Conservation (phyloP, 805 yeast species). For the Priceomyces medius region DNA sequence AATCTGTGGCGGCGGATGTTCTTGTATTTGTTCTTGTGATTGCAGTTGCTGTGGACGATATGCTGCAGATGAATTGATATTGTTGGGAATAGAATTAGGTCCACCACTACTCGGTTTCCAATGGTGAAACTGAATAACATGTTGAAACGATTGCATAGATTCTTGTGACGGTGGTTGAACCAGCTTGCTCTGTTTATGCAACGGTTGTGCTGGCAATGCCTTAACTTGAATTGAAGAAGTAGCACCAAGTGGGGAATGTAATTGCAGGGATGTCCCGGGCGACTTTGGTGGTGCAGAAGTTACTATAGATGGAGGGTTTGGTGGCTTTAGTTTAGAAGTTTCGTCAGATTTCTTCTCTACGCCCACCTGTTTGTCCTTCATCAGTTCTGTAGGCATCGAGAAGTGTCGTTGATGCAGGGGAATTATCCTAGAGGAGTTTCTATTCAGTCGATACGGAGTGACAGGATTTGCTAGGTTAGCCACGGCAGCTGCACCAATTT, state of each 20-base stretch:
- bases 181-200: slow-evolving; percentile 30
- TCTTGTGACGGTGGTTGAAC: slow-evolving; percentile 39
- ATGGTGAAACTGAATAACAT: slow-evolving; percentile 55
- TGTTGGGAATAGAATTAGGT: slow-evolving; percentile 14
- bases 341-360: slow-evolving; percentile 8
- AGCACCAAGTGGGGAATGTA: slow-evolving; percentile 24
- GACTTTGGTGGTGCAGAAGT: slow-evolving; percentile 1
- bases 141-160: slow-evolving; percentile 48
- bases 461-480: slow-evolving; percentile 45
- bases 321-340: slow-evolving; percentile 5
- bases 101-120: slow-evolving; percentile 46
- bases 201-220: slow-evolving; percentile 42
- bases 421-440: slow-evolving; percentile 12
- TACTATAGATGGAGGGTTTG: slow-evolving; percentile 5
- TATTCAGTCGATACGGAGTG: slow-evolving; percentile 25
- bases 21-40: slow-evolving; percentile 1
- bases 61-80: slow-evolving; percentile 10
- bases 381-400: slow-evolving; percentile 39
- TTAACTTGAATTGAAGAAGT: slow-evolving; percentile 41
- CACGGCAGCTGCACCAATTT: slow-evolving; percentile 71
- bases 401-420: slow-evolving; percentile 39
- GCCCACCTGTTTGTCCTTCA: neutral
- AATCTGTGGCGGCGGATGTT: slow-evolving; percentile 1
- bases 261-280: neutral
- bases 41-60: slow-evolving; percentile 9